Base-by-base conservation (phyloP, 495 filamentous ascomycete genomes). In the Thermothielavioides terrestris region DNA sequence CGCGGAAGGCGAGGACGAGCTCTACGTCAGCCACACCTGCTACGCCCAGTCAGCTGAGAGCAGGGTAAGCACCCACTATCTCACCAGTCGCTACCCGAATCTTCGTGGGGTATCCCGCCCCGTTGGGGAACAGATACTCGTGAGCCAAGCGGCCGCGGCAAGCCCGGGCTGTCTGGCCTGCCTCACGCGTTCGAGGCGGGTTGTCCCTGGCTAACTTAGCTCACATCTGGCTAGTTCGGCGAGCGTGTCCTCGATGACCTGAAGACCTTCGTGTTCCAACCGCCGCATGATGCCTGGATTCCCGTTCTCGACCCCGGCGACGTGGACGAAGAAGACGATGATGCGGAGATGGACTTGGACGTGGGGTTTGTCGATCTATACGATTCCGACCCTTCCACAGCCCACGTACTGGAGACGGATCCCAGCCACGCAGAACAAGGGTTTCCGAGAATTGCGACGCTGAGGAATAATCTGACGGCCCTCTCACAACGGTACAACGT, bases 401-500 rank as follows among this genome's bases (percentile, higher is more conserved):
- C 9, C 10, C 1, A 4, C 1, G 27, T 21, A 12, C 17, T 35
- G 15, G 47, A 50, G 38, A 42, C 39, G 5, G 42, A 52, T 17
- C 41, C 26, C 42, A 50, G 42, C 46, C 52, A 38, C 49, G 54
- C 49, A 21, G 43, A 46, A 6, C 56, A 47, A 22, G 40, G 53
- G 7, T 62, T 66, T 35, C 72, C 72, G 5, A 48, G 45, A 9
- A 46, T 72, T 8, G 68, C 69, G 2, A 38, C 46, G 14, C 63
- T 61, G 53, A 62, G 76, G 4, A 64, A 69, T 28, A 78, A 78
- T 25, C 61, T 79, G 27, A 75, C 73, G 6, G 68, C 69, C 2
- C 52, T 78, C 5, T 79, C 76, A 1, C 72, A 76, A 28, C 53
- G 51, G 23, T 71, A 70, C 47, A 77, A 79, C n/a, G n/a, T n/a